A percentile compares a stretch with the other conserved stretches of the same genome.
Conservation (phyloP, 2,329 filamentous ascomycete species). For the Pseudogymnoascus sp. region DNA sequence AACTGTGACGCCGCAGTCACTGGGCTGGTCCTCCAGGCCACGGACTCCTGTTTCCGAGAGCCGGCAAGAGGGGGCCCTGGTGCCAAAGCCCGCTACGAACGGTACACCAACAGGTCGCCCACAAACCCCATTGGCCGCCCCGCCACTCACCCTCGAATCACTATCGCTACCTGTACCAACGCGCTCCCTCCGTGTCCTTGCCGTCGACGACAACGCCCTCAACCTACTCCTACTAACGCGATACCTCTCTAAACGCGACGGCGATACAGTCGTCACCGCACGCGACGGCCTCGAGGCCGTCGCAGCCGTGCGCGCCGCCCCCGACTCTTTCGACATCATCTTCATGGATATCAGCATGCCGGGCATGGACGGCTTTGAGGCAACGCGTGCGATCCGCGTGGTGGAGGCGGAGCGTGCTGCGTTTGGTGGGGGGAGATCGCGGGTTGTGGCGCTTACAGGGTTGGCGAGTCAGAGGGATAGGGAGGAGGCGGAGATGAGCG, state of each 20-base stretch:
- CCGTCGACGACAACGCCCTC: slow-evolving; percentile 35
- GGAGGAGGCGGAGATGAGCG: slow-evolving; percentile 41
- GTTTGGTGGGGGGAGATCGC: background rate
- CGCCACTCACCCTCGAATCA: slow-evolving; percentile 1
- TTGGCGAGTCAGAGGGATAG: slow-evolving; percentile 41
- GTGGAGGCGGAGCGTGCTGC: slow-evolving; percentile 31
- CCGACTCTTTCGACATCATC: slow-evolving; percentile 33
- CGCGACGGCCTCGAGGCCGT: slow-evolving; percentile 40
- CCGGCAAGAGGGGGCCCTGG: background rate
- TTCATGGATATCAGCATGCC: slow-evolving; percentile 51
- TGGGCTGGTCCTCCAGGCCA: background rate
- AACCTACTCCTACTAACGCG: slow-evolving; percentile 33
- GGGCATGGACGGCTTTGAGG: slow-evolving; percentile 43
- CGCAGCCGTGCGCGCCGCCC: slow-evolving; percentile 29
- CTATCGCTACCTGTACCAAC: background rate
- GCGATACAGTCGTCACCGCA: slow-evolving; percentile 33
- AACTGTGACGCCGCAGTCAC: background rate
- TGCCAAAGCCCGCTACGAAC: background rate
- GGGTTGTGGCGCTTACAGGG: slow-evolving; percentile 44
- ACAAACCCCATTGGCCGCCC: background rate
- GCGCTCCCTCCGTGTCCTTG: slow-evolving; percentile 23
- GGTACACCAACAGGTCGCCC: background rate
- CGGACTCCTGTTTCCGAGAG: background rate
- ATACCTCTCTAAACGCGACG: slow-evolving; percentile 31
- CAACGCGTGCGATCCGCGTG: slow-evolving; percentile 40